Conservation (phyloP, 495 filamentous ascomycete genomes). For the Hypoxylon fuscum region DNA sequence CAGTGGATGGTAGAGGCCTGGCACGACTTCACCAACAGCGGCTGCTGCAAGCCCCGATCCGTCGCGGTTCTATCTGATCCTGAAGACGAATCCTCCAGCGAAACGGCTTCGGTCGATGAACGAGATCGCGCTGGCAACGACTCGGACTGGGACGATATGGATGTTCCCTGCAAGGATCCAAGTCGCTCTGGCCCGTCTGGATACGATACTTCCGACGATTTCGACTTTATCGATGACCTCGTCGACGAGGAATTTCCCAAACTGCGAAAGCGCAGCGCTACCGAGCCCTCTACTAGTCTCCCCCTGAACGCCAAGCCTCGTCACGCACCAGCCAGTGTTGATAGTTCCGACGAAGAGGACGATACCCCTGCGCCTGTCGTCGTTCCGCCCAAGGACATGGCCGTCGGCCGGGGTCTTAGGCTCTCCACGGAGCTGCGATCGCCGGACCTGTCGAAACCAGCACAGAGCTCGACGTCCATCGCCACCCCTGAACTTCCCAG, state of each 20-base stretch:
- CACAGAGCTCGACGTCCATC: neutral
- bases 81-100: neutral
- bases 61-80: slow-evolving; percentile 3
- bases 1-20: slow-evolving; percentile 29
- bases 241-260: slow-evolving; percentile 31
- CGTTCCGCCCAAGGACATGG: slow-evolving; percentile 39
- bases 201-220: neutral
- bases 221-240: slow-evolving; percentile 27
- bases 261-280: neutral
- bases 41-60: slow-evolving; percentile 3
- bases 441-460: neutral
- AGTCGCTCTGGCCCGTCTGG: neutral
- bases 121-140: neutral
- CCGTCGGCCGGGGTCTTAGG: slow-evolving; percentile 3
- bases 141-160: slow-evolving; percentile 34
- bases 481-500: neutral
- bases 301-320: neutral
- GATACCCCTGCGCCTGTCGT: slow-evolving; percentile 23
- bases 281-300: neutral
- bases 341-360: neutral
- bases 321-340: neutral
- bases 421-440: neutral
- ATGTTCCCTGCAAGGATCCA: slow-evolving; percentile 1
- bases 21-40: slow-evolving; percentile 24
- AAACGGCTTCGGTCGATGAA: neutral